Base-by-base conservation (phyloP, 2,329 filamentous ascomycete genomes). In the Monilinia aucupariae region DNA sequence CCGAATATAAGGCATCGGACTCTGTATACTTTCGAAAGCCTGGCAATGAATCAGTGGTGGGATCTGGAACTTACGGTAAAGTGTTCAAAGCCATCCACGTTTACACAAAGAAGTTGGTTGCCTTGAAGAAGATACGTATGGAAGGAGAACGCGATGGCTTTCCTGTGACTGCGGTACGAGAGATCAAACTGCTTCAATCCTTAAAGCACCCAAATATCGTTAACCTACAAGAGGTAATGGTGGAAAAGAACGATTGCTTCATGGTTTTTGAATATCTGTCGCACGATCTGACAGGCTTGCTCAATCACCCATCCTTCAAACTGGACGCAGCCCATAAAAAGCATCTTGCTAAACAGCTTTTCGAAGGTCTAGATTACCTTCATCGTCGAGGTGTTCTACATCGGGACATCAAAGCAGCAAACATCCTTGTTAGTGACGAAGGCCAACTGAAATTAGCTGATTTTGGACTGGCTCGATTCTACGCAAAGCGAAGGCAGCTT, bases 241-340 rank as follows among this genome's bases (percentile, higher is more conserved):
- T 99, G 2, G 94, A 99, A 77, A 90, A 89, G 73, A 97, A 97
- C 69, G 92, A 97, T 76, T 99, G 94, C 75, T 99, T 96, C 77
- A 99, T 99, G 94, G 94, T 99, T 3, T 99, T 99, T 68, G 94
- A 99, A 75, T 99, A 99, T 73, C 82, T 97, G 39, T 93, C 94
- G 1, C 94, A 99, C 74, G 94, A 99, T 75, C 80, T 99, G 65
- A 99, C 94, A 3, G 94, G 94, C 17, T 80, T 99, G 39, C 84
- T 99, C 65, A 97, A 97, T 71, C 94, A 99, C 72, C 94, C 94
- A 0, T 89, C 88, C 0, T 99, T 96, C 77, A 88, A 87, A 64
- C 83, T 99, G 17, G 89, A 94, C 45, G 79, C 86, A 4, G 85
- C 88, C 0, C 92, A 97, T 75, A 96, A 92, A 77, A 99, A 99